phyloP scores from a whole-genome alignment of 1,284 basidiomycete genomes.

The Fistulina hepatica region DNA sequence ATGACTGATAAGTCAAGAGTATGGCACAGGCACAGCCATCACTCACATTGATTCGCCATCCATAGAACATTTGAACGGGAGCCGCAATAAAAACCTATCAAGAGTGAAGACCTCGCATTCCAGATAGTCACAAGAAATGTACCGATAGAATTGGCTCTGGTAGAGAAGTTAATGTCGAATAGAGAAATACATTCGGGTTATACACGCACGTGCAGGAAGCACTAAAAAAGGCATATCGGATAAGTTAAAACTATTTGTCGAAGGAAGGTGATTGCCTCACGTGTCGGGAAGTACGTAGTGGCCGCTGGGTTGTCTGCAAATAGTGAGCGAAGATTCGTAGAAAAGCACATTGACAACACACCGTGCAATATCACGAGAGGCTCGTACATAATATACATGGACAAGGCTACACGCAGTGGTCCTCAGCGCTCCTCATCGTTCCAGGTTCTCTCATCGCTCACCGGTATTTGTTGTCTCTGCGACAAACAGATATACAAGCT shows the following conservation, averaged over 20 bases:
- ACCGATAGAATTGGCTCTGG: not conserved
- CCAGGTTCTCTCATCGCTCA: no score
- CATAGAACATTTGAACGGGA: constrained; percentile 43
- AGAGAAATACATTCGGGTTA: constrained; percentile 2
- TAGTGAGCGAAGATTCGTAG: not conserved
- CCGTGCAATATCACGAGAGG: constrained; percentile 34
- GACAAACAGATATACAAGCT: constrained; percentile 33
- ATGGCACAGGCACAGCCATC: no score
- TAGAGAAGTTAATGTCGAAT: not conserved
- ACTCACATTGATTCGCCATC: constrained; percentile 36
- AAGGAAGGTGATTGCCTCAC: constrained; percentile 17
- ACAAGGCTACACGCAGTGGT: no score
- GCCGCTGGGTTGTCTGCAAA: constrained; percentile 18
- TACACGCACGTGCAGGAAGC: constrained; percentile 25
- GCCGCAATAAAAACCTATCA: constrained; percentile 35
- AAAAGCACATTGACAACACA: constrained; percentile 13
- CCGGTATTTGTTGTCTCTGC: constrained; percentile 33
- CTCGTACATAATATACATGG: constrained; percentile 39
- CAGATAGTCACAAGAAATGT: not conserved
- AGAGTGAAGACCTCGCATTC: not conserved
- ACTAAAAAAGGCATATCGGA: constrained; percentile 15
- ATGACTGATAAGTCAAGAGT: no score
- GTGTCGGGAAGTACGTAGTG: constrained; percentile 24
- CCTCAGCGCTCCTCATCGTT: no score
- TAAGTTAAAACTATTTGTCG: constrained; percentile 1